Conservation (phyloP, 2,329 filamentous ascomycete genomes). For the Aspergillus ruber region DNA sequence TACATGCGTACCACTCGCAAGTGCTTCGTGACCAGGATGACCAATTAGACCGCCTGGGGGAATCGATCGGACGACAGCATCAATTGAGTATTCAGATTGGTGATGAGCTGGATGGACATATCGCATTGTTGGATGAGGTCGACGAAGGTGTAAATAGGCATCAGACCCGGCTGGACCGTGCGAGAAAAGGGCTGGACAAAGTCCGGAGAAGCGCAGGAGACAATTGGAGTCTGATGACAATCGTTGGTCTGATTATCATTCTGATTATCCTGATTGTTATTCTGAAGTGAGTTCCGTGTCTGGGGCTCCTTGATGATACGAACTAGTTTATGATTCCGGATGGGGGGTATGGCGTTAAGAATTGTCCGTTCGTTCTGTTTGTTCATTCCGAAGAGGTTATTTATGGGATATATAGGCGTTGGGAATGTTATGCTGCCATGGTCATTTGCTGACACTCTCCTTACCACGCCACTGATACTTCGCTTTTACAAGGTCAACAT, state of each 20-base stretch:
- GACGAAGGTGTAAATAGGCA: conserved; percentile 79
- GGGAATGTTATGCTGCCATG: neutral
- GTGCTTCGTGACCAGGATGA: conserved; percentile 86
- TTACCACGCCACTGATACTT: too few relatives aligned
- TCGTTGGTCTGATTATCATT: conserved; percentile 75
- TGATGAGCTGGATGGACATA: conserved; percentile 87
- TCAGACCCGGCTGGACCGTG: conserved; percentile 66
- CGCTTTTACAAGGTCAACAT: too few relatives aligned
- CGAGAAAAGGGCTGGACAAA: conserved; percentile 62
- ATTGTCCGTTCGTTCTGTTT: neutral
- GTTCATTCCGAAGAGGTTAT: neutral
- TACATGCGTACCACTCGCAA: conserved; percentile 75
- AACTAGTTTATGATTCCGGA: neutral
- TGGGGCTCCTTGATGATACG: conserved; percentile 1
- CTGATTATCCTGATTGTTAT: conserved; percentile 76
- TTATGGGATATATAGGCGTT: neutral
- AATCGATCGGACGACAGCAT: conserved; percentile 78
- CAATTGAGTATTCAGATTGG: conserved; percentile 94
- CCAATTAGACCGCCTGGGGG: conserved; percentile 82
- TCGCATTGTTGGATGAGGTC: conserved; percentile 81
- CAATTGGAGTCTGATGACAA: conserved; percentile 78
- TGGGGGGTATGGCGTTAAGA: neutral
- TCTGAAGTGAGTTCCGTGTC: conserved; percentile 53
- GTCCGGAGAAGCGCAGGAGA: conserved; percentile 71
- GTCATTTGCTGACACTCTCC: neutral